A percentile compares a stretch with the other conserved stretches of the same genome.
Evolutionary conservation across 1,284 basidiomycete species (phyloP).

Genomic region (Pseudomicrostroma phylloplanum): DNA sequence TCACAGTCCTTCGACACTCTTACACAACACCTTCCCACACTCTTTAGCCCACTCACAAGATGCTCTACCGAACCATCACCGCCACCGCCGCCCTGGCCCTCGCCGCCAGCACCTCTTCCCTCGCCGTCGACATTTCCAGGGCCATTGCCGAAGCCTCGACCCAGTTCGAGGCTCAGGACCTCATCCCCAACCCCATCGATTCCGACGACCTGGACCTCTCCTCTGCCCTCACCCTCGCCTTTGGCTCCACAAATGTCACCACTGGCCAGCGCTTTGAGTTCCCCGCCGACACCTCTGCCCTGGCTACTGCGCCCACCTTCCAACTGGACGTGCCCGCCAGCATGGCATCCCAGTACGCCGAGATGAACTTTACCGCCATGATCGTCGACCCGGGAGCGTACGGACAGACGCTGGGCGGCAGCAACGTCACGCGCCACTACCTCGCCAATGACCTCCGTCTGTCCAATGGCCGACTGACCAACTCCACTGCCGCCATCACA

Average conservation of each 20-base stretch:
- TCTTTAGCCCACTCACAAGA: not conserved
- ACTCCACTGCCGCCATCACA: slow-evolving; percentile 10
- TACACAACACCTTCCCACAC: not conserved
- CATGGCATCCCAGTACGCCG: not conserved
- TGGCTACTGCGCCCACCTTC: not conserved
- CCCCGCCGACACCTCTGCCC: slow-evolving; percentile 2
- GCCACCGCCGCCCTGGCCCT: not conserved
- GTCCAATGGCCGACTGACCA: slow-evolving; percentile 6
- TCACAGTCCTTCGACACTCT: not conserved
- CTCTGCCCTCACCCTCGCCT: slow-evolving; percentile 2
- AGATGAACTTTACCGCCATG: not conserved
- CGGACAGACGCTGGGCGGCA: not conserved
- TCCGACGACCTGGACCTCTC: not conserved
- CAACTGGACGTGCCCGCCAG: slow-evolving; percentile 4
- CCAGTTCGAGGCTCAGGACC: slow-evolving; percentile 3
- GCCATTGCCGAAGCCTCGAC: not conserved
- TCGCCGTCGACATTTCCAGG: not conserved
- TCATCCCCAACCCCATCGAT: not conserved
- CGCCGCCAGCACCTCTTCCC: not conserved
- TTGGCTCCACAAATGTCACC: slow-evolving; percentile 1
- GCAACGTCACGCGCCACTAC: slow-evolving; percentile 8
- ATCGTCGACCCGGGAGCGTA: slow-evolving; percentile 5
- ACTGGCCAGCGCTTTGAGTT: not conserved
- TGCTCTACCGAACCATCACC: slow-evolving; percentile 1
- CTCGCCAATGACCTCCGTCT: slow-evolving; percentile 10